Percentiles rank a stretch among this genome's conserved stretches.
phyloP scores from a whole-genome alignment of 331 rosid species.

The Spiraea crenata region DNA sequence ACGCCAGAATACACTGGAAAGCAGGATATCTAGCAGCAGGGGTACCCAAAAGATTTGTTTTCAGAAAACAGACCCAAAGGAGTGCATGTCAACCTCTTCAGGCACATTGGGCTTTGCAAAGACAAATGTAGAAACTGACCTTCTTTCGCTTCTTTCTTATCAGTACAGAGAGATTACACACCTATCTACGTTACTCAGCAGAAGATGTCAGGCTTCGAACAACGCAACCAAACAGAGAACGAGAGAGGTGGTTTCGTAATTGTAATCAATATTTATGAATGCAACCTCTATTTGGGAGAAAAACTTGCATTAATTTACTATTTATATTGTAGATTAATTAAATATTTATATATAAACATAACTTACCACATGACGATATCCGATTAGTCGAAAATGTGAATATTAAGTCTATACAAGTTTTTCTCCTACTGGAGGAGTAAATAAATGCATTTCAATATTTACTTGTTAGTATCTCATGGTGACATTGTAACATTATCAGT shows the following conservation, averaged over 20 bases:
- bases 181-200: neutral
- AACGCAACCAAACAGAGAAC: neutral
- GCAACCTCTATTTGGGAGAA: too few species aligned
- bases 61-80: constrained; percentile 28
- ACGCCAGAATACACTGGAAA: neutral
- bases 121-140: neutral
- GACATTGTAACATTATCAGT: too few species aligned
- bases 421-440: too few species aligned
- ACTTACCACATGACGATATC: too few species aligned
- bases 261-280: too few species aligned
- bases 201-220: constrained; percentile 25
- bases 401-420: too few species aligned
- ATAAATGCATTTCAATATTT: too few species aligned
- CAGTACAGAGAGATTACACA: constrained; percentile 8
- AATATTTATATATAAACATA: too few species aligned
- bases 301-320: too few species aligned
- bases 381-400: too few species aligned
- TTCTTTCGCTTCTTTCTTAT: neutral
- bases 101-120: constrained; percentile 12
- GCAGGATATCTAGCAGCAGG: constrained; percentile 38
- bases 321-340: too few species aligned
- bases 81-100: constrained; percentile 59
- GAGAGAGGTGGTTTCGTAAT: neutral
- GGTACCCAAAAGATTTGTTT: constrained; percentile 48
- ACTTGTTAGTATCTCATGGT: too few species aligned